A percentile compares a stretch with the other conserved stretches of the same genome.
Conservation (phyloP, 805 yeast genomes). For the Ogataea polymorpha region DNA sequence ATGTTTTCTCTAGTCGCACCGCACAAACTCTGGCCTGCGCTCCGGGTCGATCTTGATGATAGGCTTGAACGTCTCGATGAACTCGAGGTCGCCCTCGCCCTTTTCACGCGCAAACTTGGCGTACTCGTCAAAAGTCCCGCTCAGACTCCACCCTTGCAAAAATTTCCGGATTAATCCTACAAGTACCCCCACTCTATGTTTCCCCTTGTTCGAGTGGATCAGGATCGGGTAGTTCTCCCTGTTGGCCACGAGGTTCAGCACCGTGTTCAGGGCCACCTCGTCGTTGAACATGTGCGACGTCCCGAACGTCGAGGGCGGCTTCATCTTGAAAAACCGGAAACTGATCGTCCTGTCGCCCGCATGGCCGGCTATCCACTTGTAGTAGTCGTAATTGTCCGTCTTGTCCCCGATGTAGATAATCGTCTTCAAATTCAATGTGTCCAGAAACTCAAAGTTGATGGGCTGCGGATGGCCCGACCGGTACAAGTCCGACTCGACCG, state of each 20-base stretch:
- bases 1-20: background rate
- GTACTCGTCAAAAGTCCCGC: conserved; percentile 92
- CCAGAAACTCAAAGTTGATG: conserved; percentile 74
- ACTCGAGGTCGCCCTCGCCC: conserved; percentile 87
- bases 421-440: conserved; percentile 66
- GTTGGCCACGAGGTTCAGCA: conserved; percentile 55
- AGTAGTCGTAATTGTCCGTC: conserved; percentile 61
- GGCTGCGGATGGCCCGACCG: conserved; percentile 94
- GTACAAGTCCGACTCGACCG: conserved; percentile 84
- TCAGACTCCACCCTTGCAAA: conserved; percentile 88
- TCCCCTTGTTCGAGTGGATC: conserved; percentile 95
- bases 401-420: conserved; percentile 83
- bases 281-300: conserved; percentile 67
- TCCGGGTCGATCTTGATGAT: conserved; percentile 44
- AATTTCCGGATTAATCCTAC: conserved; percentile 88
- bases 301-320: conserved; percentile 42
- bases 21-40: conserved; percentile 63
- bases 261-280: conserved; percentile 52
- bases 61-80: conserved; percentile 80
- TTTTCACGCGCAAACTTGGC: conserved; percentile 91
- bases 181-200: conserved; percentile 89
- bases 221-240: conserved; percentile 79
- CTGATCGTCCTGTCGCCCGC: conserved; percentile 41
- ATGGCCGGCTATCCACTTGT: conserved; percentile 55
- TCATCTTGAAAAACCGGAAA: conserved; percentile 62